phyloP scores from a whole-genome alignment of 441 rosid species.

The Arabidopsis hybrid region DNA sequence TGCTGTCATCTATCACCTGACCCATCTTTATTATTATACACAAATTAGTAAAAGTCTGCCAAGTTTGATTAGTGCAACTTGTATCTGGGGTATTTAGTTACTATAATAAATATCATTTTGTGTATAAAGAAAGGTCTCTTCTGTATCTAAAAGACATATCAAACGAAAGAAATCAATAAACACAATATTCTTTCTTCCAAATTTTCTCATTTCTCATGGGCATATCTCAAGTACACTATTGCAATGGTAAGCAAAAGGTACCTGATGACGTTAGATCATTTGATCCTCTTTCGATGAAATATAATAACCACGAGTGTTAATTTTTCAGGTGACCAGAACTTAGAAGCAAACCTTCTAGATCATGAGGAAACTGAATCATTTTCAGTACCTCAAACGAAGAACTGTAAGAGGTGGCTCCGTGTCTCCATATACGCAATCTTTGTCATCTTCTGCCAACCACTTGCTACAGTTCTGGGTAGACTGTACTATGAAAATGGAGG shows the following conservation, averaged over 20 bases:
- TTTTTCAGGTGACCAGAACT: conserved; percentile 36
- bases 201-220: conserved; percentile 27
- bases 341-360: conserved; percentile 39
- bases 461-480: conserved; percentile 48
- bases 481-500: conserved; percentile 56
- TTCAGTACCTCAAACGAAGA: conserved; percentile 33
- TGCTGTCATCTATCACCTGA: background rate
- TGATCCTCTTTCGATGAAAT: background rate
- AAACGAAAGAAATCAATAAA: conserved; percentile 13
- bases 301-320: conserved; percentile 8
- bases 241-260: conserved; percentile 31
- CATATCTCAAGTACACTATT: conserved; percentile 35
- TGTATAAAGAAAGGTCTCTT: conserved; percentile 2
- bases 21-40: background rate
- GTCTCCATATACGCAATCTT: conserved; percentile 43
- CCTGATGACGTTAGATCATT: background rate
- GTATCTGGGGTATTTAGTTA: no score
- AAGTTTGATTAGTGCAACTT: conserved; percentile 23
- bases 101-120: background rate
- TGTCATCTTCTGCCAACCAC: conserved; percentile 45
- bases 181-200: background rate
- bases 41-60: conserved; percentile 1
- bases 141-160: background rate
- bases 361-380: conserved; percentile 24
- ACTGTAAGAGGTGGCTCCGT: conserved; percentile 44